A percentile compares a stretch with the other conserved stretches of the same genome.
Conservation (phyloP, 2,329 filamentous ascomycete genomes). For the Zasmidium angulare region DNA sequence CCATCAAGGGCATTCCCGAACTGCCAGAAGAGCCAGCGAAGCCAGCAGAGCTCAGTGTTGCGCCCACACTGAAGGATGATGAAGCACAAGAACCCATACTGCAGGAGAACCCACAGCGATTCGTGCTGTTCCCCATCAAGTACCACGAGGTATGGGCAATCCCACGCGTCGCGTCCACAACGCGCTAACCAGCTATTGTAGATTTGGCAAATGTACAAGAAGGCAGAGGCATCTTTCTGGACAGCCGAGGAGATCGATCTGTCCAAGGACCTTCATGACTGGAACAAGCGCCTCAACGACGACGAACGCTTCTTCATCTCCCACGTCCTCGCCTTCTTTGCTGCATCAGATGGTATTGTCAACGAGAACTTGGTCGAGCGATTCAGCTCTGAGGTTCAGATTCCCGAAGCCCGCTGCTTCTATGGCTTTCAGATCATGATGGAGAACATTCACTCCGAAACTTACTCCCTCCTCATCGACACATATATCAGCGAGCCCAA, state of each 20-base stretch:
- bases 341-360: conserved; percentile 97
- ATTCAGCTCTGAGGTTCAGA: conserved; percentile 94
- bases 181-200: conserved; percentile 44
- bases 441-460: conserved; percentile 99
- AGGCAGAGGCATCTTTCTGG: conserved; percentile 99
- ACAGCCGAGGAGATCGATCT: conserved; percentile 99
- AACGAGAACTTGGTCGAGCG: conserved; percentile 99
- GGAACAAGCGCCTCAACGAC: conserved; percentile 95
- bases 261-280: conserved; percentile 98
- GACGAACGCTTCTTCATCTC: conserved; percentile 99
- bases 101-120: conserved; percentile 92
- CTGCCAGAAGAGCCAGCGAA: conserved; percentile 37
- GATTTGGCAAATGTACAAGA: conserved; percentile 99
- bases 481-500: conserved; percentile 98
- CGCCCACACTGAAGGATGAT: conserved; percentile 57
- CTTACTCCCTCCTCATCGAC: conserved; percentile 97
- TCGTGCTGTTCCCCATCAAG: conserved; percentile 98
- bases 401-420: conserved; percentile 98
- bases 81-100: conserved; percentile 87
- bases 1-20: conserved; percentile 53
- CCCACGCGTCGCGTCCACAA: conserved; percentile 61
- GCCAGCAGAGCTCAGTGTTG: conserved; percentile 43
- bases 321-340: conserved; percentile 98
- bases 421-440: conserved; percentile 99
- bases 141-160: conserved; percentile 84